Conservation (phyloP, 345 rosid species). For the Raphanus sativus region DNA sequence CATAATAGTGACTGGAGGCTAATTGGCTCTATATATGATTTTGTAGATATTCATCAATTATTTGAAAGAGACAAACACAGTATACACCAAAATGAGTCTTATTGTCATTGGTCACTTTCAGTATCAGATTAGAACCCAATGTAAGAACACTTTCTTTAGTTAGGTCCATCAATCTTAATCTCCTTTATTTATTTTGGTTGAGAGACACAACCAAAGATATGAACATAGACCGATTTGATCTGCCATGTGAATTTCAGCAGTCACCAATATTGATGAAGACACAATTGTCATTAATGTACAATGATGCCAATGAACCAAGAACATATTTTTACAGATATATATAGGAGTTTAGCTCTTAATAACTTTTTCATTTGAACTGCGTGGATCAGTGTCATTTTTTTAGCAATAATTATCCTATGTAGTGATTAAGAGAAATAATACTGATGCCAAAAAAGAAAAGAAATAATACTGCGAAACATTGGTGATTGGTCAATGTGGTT, state of each 20-base stretch:
- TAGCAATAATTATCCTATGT: neutral
- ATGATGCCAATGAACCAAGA: slow-evolving; percentile 8
- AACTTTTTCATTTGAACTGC: neutral
- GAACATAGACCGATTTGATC: neutral
- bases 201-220: neutral
- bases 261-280: neutral
- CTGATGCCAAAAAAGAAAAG: too few relatives aligned
- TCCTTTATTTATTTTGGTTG: neutral
- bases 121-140: slow-evolving; percentile 7
- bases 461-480: neutral
- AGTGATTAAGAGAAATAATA: neutral
- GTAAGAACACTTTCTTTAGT: neutral
- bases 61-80: slow-evolving; percentile 23
- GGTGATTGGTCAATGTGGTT: neutral
- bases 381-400: neutral
- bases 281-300: neutral
- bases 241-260: slow-evolving; percentile 13
- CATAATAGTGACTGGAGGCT: slow-evolving; percentile 1
- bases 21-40: slow-evolving; percentile 20
- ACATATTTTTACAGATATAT: neutral
- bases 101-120: slow-evolving; percentile 2
- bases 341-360: neutral
- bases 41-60: slow-evolving; percentile 37
- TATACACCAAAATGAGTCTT: slow-evolving; percentile 22
- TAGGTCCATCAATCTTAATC: slow-evolving; percentile 20